Base-by-base conservation (phyloP, 306 rosid species). In the Ochetophila trinervis region DNA sequence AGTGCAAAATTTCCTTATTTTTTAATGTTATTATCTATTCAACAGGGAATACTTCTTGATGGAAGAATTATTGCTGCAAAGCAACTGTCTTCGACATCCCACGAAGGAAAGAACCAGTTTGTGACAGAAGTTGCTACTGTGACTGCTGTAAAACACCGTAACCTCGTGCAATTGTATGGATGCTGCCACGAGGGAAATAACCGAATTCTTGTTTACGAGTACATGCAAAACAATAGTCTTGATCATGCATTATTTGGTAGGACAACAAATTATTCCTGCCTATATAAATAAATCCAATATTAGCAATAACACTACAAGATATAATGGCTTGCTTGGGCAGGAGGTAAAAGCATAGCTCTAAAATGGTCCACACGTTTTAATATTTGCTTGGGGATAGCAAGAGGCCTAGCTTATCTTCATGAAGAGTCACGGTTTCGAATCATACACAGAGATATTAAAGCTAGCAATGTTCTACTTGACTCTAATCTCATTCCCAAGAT, bases 211-310 rank as follows among this genome's bases (percentile, higher is more conserved):
- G 91, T 88, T 21, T 88, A 84, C 8, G 90, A 88, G 78, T 88
- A 73, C 72, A 79, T 86, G 8, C 87, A 81, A 72, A 88, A 88
- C 63, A 88, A 77, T 80, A 86, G 91, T 69, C 88, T 88, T 73
- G 91, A 86, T 75, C 89, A 86, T 82, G 91, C 86, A 61, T 49
- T 88, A 60, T 88, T 88, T 78, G 92, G 92, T 88, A 84, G 30
- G 78, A 35, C 52, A 67, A 5, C 69, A 12, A 2, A 70, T 36
- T 21, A 6, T 54, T 53, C 60, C 50, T 30, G 18, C 32, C 62
- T 59, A 8, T 9, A 40, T 6, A 8, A 40, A 8, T 57, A n/a
- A 51, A 45, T 60, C 36, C 6, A 19, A 18, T 27, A 19, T 5
- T 4, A 15, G 45, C 15, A 68, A 16, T 18, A 6, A 27, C 22